phyloP scores from a whole-genome alignment of 139 green algal species.

The Eudorina sp. region DNA sequence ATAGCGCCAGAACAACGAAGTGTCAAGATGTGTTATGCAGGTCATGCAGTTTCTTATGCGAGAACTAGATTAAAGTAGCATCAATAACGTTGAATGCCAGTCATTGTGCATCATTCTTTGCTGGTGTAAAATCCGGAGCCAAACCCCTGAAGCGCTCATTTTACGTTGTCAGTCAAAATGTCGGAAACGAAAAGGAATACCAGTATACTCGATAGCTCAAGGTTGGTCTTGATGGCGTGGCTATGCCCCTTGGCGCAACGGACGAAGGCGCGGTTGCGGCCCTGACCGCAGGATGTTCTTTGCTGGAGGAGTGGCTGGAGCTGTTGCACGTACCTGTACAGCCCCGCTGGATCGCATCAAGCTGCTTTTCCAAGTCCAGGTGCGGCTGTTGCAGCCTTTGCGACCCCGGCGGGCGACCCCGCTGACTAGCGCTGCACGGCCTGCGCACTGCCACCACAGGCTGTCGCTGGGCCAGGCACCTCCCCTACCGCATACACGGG shows the following conservation, averaged over 20 bases:
- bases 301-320: constrained; percentile 58
- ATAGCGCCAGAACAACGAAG: too few species aligned
- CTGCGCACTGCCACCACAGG: constrained; percentile 33
- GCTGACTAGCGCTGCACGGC: not conserved
- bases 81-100: too few species aligned
- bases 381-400: constrained; percentile 26
- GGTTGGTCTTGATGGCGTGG: constrained; percentile 3
- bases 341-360: constrained; percentile 87
- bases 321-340: constrained; percentile 58
- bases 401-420: not conserved
- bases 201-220: constrained; percentile 22
- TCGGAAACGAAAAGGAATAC: not conserved
- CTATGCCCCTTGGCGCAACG: too few species aligned
- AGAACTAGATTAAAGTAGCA: too few species aligned
- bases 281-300: constrained; percentile 63
- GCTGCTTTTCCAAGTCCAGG: constrained; percentile 95
- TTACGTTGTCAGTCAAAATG: not conserved
- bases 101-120: too few species aligned
- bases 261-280: not conserved
- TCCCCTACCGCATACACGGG: constrained; percentile 85
- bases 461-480: constrained; percentile 53
- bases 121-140: too few species aligned
- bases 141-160: too few species aligned
- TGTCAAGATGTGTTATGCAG: too few species aligned
- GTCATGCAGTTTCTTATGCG: too few species aligned